A percentile compares a stretch with the other conserved stretches of the same genome.
These are phyloP conservation scores for Exutisphaerella laricina DNA, from an alignment of 2,329 filamentous ascomycete species.

Conservation along the genomic window DNA sequence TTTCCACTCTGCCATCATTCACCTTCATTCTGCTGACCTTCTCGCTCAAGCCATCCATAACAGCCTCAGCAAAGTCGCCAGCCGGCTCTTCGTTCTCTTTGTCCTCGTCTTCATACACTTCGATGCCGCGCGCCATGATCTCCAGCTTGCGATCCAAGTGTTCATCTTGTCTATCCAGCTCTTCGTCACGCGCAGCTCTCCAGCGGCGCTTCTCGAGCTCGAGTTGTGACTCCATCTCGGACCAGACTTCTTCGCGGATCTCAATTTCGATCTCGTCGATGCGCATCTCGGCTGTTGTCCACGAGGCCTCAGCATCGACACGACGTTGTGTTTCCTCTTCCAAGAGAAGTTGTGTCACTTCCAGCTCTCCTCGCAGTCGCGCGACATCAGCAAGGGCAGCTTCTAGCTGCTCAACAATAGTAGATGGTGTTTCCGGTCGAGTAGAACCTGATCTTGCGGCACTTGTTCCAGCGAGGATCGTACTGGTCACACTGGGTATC, in stretches of 20 bases:
- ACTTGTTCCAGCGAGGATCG: constrained; percentile 45
- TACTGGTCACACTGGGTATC: constrained; percentile 73
- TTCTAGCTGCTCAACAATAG: constrained; percentile 64
- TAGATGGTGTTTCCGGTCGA: constrained; percentile 42
- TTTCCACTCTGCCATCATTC: constrained; percentile 22
- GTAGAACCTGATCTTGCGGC: constrained; percentile 26
- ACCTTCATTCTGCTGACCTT: constrained; percentile 9
- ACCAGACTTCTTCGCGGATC: constrained; percentile 81
- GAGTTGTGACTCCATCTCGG: constrained; percentile 76
- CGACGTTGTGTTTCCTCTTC: constrained; percentile 66
- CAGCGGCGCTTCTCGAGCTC: constrained; percentile 72
- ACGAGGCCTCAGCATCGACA: constrained; percentile 65
- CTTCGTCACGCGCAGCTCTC: constrained; percentile 70
- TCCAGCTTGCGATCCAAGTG: constrained; percentile 87
- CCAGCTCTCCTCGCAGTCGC: constrained; percentile 70
- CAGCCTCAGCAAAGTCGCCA: constrained; percentile 4
- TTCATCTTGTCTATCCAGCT: constrained; percentile 71
- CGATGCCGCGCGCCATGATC: constrained; percentile 55
- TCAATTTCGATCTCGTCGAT: constrained; percentile 75
- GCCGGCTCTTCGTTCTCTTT: constrained; percentile 10
- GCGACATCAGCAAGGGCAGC: constrained; percentile 74
- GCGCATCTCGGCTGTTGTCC: constrained; percentile 58
- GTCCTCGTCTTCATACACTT: constrained; percentile 38
- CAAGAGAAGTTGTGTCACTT: constrained; percentile 64
- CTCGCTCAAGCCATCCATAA: constrained; percentile 11